A percentile compares a stretch with the other conserved stretches of the same genome.
Evolutionary conservation across 2,329 filamentous ascomycete species (phyloP).

Genomic region (Ambrosiella cleistominuta): DNA sequence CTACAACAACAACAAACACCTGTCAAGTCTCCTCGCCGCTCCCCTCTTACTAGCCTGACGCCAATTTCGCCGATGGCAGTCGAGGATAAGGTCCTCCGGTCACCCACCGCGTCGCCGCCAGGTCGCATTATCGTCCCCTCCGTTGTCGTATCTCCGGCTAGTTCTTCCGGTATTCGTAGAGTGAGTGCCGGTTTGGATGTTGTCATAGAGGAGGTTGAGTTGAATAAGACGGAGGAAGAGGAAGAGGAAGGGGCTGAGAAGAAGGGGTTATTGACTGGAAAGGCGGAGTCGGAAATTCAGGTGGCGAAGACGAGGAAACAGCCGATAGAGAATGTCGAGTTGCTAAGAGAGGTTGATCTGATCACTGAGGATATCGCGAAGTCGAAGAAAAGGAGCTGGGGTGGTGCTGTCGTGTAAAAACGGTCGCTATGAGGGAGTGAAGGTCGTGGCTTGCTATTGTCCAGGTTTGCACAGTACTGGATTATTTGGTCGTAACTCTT

Average conservation of each 20-base stretch:
- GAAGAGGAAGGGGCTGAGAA: background rate
- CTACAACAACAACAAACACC: background rate
- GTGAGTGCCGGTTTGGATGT: conserved; percentile 4
- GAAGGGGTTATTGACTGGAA: background rate
- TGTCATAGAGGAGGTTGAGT: conserved; percentile 11
- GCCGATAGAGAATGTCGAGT: background rate
- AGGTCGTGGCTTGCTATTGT: too few relatives aligned
- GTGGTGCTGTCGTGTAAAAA: background rate
- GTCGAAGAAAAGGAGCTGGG: background rate
- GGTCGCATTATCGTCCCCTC: background rate
- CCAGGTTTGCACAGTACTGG: too few relatives aligned
- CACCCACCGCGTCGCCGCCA: background rate
- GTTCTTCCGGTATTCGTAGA: background rate
- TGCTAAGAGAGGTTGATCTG: conserved; percentile 6
- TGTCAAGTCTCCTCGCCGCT: background rate
- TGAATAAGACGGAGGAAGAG: background rate
- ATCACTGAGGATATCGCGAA: background rate
- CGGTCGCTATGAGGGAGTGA: too few relatives aligned
- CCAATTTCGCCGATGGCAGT: background rate
- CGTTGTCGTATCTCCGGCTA: background rate
- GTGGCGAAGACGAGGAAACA: background rate
- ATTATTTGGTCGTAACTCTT: too few relatives aligned
- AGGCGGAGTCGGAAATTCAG: background rate
- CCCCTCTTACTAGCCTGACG: background rate
- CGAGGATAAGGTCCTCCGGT: background rate